Base-by-base conservation (phyloP, 805 yeast genomes). In the Wickerhamomyces alni region DNA sequence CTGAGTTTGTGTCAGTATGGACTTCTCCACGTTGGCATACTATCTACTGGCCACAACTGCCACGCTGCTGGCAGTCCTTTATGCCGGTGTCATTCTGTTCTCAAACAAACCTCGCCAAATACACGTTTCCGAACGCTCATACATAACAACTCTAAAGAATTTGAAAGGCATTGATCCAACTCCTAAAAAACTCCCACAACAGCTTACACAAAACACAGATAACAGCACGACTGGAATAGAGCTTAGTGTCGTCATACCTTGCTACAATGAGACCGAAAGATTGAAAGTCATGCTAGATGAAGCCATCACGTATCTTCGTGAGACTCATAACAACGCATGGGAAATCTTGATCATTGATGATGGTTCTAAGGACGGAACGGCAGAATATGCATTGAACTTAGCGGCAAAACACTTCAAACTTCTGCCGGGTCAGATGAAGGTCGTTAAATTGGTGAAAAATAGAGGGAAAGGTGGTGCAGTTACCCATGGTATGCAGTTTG, bases 391-490 rank as follows among this genome's bases (percentile, higher is more conserved):
- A 11, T 57, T 93, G 30, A 58, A 68, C n/a, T 70, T 83, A 58
- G 72, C 77, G 1, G 47, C 55, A 8, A 50, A 62, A 8, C 65
- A 72, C 35, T 69, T 72, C 44, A 58, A 66, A 4, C 59, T 80
- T 28, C 42, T 58, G 28, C 80, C 86, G 1, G 83, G 78, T 36
- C 72, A 72, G 39, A 52, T 93, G 54, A 69, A 91, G 50, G 88
- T 87, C 33, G 70, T 86, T n/a, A 72, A 70, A 48, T 70, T 93
- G 45, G 75, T 63, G 18, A 60, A 75, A 46, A 93, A 93, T 59
- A 72, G 99, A 52, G 99, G 99, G 19, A 91, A 91, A 64, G 94
- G 94, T 27, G 96, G 98, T 11, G 99, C 98, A 0, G 98, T 93
- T 0, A 79, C 94, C 15, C 97, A 91, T 61, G 99, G 99, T 7